Evolutionary conservation across 2,329 filamentous ascomycete species (phyloP), one percentile per base, ranked within the genome.

Genomic region (Aspergillus fijiensis): DNA sequence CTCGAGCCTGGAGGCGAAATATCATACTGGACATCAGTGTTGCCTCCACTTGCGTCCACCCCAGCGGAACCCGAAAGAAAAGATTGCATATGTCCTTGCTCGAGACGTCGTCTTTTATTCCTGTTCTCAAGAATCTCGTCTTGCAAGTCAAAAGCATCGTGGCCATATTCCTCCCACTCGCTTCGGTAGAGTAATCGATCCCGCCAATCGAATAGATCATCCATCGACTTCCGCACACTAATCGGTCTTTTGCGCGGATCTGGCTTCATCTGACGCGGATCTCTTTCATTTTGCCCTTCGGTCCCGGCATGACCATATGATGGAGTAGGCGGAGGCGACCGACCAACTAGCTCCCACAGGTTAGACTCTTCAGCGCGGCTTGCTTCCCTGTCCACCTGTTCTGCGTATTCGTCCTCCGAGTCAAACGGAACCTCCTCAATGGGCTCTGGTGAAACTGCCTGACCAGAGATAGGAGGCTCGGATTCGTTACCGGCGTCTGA

Each of bases 111-210:
- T 56, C 69, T 66, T 60, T 77, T 78, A 21, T 60, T 68, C 29
- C 66, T 68, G 59, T 73, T 72, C 49, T 67, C 64, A 23, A 60
- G 61, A 50, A 77, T 57, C 2, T 73, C 69, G 10, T 73, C 68
- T 16, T 73, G 65, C 5, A 75, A 50, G 21, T 74, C 64, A 11
- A 67, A 53, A 2, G 66, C 59, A 7, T 69, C 69, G 39, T 67
- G 63, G 1, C 73, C 73, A 58, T 73, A 74, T n/a, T 72, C 71
- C 65, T 85, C 83, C 84, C 84, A 86, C 33, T 80, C 76, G 19
- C 78, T 74, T 50, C 74, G 77, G 55, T 81, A 84, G 2, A 81
- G 67, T 1, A 76, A 73, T 53, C 71, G 74, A 27, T 75, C 74
- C 54, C 81, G 77, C 84, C 84, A 86, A 53, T 80, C 72, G n/a